phyloP scores from a whole-genome alignment of 192 early-diverging fungal genomes.

The Allomyces macrogynus region DNA sequence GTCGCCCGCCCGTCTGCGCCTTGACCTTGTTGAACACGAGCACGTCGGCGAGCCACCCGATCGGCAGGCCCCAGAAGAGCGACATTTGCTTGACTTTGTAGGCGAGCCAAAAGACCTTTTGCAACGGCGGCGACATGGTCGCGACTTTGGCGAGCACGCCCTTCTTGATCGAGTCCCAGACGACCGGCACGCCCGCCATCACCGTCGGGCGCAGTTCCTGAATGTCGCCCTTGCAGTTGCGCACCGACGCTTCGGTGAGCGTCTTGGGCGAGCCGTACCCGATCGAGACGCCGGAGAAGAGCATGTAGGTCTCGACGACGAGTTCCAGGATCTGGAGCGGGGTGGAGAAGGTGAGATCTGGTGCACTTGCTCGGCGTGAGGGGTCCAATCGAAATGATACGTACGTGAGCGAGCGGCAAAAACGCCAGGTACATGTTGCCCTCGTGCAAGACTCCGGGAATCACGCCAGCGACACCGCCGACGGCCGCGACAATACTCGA shows the following conservation, averaged over 20 bases:
- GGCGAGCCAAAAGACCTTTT: constrained; percentile 34
- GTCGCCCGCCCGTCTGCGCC: constrained; percentile 40
- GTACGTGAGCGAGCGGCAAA: constrained; percentile 46
- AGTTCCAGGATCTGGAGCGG: not conserved
- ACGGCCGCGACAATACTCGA: too few species aligned
- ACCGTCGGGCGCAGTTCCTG: constrained; percentile 45
- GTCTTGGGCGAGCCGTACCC: constrained; percentile 48
- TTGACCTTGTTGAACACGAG: constrained; percentile 40
- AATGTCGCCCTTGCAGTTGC: constrained; percentile 47
- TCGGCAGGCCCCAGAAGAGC: constrained; percentile 20
- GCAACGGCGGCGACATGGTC: constrained; percentile 15
- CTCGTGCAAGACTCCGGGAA: constrained; percentile 10
- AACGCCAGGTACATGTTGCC: constrained; percentile 26
- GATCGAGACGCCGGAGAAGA: constrained; percentile 20
- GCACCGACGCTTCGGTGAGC: constrained; percentile 39
- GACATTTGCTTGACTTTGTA: constrained; percentile 29
- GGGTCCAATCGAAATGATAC: constrained; percentile 37
- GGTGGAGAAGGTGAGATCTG: not conserved
- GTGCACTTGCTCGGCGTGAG: constrained; percentile 12
- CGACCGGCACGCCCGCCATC: constrained; percentile 50
- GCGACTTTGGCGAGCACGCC: constrained; percentile 34
- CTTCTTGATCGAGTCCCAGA: constrained; percentile 64
- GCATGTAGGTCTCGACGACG: not conserved
- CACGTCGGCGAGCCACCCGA: constrained; percentile 24
- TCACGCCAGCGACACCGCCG: constrained; percentile 12